phyloP scores from a whole-genome alignment of 73 alveolate species.

The Paraurostyla sp. region DNA sequence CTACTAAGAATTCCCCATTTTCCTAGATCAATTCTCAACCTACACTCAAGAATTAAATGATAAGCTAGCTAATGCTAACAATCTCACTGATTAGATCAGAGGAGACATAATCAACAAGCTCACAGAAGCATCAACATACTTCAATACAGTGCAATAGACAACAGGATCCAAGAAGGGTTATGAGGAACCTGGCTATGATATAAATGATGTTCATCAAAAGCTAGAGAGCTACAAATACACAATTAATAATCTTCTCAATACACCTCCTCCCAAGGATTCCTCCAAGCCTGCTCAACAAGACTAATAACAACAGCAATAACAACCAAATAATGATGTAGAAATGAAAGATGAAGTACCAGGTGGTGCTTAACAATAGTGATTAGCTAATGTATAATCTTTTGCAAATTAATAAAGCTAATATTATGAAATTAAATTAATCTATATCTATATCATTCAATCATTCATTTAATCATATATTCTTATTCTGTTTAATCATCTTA shows the following conservation, averaged over 20 bases:
- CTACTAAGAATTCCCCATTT: conserved; percentile 62
- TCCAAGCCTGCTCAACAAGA: conserved; percentile 5
- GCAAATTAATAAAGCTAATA: too few species aligned
- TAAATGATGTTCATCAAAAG: conserved; percentile 1
- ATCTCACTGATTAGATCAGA: neutral
- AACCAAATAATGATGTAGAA: neutral
- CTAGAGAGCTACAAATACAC: neutral
- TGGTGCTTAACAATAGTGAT: too few species aligned
- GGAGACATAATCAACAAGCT: neutral
- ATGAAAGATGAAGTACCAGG: conserved; percentile 1
- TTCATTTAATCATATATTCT: neutral
- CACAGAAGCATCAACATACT: neutral
- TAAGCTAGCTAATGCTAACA: neutral
- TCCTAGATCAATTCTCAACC: conserved; percentile 42
- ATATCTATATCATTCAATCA: too few species aligned
- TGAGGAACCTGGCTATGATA: neutral
- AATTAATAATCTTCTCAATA: neutral
- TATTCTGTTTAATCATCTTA: neutral
- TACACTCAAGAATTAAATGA: neutral
- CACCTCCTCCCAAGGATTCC: neutral
- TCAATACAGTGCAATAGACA: neutral
- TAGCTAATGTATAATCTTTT: too few species aligned
- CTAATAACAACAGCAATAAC: neutral
- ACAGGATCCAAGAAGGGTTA: neutral
- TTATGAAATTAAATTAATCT: too few species aligned